These are phyloP conservation scores for Begonia loranthoides DNA, from an alignment of 306 rosid species.

Conservation along the genomic window DNA sequence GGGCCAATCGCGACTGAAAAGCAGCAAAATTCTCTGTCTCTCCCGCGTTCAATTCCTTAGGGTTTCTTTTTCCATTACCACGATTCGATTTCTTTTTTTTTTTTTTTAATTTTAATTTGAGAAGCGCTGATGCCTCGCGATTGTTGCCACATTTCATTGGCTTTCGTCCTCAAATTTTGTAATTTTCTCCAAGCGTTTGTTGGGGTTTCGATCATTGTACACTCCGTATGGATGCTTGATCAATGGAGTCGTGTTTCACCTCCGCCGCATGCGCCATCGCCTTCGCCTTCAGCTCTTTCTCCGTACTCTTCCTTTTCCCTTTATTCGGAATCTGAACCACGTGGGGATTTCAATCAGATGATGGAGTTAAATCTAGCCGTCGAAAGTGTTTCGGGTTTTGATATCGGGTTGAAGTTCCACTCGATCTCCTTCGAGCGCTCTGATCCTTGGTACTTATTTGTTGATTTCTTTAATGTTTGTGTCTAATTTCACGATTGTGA, in stretches of 20 bases:
- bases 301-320: constrained; percentile 22
- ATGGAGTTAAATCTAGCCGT: constrained; percentile 15
- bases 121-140: constrained; percentile 34
- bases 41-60: background rate
- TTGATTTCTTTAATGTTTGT: background rate
- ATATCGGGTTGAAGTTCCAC: constrained; percentile 15
- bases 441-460: constrained; percentile 55
- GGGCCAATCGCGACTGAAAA: background rate
- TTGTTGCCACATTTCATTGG: constrained; percentile 67
- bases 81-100: background rate
- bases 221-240: constrained; percentile 75
- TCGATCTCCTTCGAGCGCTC: constrained; percentile 45
- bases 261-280: constrained; percentile 6
- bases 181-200: constrained; percentile 80
- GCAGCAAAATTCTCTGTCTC: background rate
- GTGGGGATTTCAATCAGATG: constrained; percentile 11
- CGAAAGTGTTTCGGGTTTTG: constrained; percentile 22
- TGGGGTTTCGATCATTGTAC: constrained; percentile 58
- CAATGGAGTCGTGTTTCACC: constrained; percentile 53
- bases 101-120: background rate
- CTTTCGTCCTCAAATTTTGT: constrained; percentile 58
- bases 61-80: background rate
- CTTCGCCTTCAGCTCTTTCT: constrained; percentile 20
- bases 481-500: no score
- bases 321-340: constrained; percentile 11